Evolutionary conservation across 495 filamentous ascomycete species (phyloP), one percentile per base, ranked within the genome.

Genomic region (Neurospora pannonica): DNA sequence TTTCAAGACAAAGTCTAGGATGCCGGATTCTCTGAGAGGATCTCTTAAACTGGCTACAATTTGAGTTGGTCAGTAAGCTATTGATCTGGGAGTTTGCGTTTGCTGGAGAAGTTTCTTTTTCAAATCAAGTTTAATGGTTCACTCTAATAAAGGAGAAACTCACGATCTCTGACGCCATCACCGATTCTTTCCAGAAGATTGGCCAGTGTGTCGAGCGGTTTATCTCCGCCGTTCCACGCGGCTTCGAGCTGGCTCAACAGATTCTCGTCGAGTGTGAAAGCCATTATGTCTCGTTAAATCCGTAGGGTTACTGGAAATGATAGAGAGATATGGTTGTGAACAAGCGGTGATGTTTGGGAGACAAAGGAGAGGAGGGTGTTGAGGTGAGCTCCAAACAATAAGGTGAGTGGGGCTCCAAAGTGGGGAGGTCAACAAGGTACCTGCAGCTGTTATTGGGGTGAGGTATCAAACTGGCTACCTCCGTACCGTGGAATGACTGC

Each of bases 151-250:
- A 62, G 28, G 28, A 4, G 48, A 72, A 42, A 83, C 89, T 87
- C 78, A 93, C 92, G 83, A 77, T 92, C 86, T 81, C 92, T 88
- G 78, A 91, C 92, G 15, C 83, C 88, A 80, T 93, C 88, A 2
- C 89, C 92, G 28, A 62, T 62, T 62, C 54, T 34, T 62, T 62
- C 54, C 1, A 62, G 28, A 62, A 62, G 24, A 62, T 17, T 31
- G 54, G 54, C 54, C 13, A 62, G 2, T 34, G 54, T 7, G 54
- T 62, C 54, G 54, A 62, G 54, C 54, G 54, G 54, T 62, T 62
- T 19, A 34, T 62, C 54, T 34, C 54, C 54, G 54, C 54, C 54
- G 19, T 62, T 62, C 54, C 54, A 62, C 9, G 54, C 54, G 6
- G 28, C 54, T 34, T 62, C 54, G 28, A 62, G 54, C 54, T 62